Percentiles rank a stretch among this genome's conserved stretches.
These are phyloP conservation scores for Aspergillus hortae DNA, from an alignment of 2,329 filamentous ascomycete genomes.

Conservation along the genomic window DNA sequence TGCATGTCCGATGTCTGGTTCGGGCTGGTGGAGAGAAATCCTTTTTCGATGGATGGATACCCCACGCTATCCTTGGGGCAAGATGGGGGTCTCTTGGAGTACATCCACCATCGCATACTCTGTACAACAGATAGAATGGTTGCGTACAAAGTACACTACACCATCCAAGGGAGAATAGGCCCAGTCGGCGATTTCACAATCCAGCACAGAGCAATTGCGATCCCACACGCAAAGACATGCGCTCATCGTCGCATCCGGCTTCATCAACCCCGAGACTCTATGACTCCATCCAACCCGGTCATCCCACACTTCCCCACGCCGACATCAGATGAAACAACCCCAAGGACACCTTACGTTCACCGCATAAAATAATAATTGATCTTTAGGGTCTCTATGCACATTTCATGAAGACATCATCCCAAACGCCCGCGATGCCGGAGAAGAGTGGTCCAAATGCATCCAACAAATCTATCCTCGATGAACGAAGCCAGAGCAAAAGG, in stretches of 20 bases:
- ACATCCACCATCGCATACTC: too few species aligned
- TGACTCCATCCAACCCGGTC: too few species aligned
- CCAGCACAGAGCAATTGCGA: too few species aligned
- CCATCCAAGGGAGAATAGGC: too few species aligned
- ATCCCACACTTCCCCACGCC: neutral
- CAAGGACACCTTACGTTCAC: too few species aligned
- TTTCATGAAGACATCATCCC: slow-evolving; percentile 6
- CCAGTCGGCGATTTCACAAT: too few species aligned
- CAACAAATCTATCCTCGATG: slow-evolving; percentile 15
- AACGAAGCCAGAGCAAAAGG: slow-evolving; percentile 8
- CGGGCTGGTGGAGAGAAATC: neutral
- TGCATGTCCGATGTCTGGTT: neutral
- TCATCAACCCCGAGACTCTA: too few species aligned
- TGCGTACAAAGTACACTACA: too few species aligned
- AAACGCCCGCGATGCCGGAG: slow-evolving; percentile 30
- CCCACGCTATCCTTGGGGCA: slow-evolving; percentile 7
- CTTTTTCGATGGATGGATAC: neutral
- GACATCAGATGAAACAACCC: neutral
- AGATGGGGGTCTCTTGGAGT: slow-evolving; percentile 4
- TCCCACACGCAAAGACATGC: too few species aligned
- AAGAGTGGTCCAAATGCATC: slow-evolving; percentile 13
- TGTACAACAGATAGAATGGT: too few species aligned
- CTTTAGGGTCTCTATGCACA: slow-evolving; percentile 1
- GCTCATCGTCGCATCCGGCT: too few species aligned
- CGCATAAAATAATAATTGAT: neutral